Evolutionary conservation across 2,329 filamentous ascomycete genomes (phyloP), one percentile per base, ranked within the genome.

Genomic region (Fusarium veterinarium): DNA sequence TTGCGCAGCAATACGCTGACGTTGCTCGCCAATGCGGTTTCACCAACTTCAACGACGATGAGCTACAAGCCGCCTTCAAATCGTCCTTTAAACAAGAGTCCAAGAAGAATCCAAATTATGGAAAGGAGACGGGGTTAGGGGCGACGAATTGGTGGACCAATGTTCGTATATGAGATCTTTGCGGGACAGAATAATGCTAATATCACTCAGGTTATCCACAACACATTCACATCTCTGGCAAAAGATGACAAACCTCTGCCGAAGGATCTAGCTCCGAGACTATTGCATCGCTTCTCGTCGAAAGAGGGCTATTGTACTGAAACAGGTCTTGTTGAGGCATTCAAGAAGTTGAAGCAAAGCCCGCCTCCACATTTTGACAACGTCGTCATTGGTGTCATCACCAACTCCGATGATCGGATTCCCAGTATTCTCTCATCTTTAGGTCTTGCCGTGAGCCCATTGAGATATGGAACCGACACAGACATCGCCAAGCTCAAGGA

Each of bases 101-200:
- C 2, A 64, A 66, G 10, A 57, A 25, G 14, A 72, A 76, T 35
- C 73, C 73, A 0, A 75, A 75, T 6, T 75, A 60, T 33, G 73
- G 73, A 17, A 75, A 76, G 3, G 65, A 68, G 0, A 76, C 71
- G 13, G 71, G 73, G 0, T 30, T 75, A 19, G 73, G 73, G 0
- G 73, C 73, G 9, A 76, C 64, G 0, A 74, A 51, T 17, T 75
- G 73, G 73, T 75, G 73, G 73, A 75, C 73, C 8, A 76, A 73
- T 8, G 73, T 73, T 13, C 0, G 73, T 58, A 14, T n/a, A 6
- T 4, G 3, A 19, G 0, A 12, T 5, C 13, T 2, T 4, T 9
- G 3, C 5, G 2, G 1, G n/a, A 5, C 1, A 12, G 8, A 25
- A 9, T 4, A 1, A 9, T 8, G 25, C 61, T 76, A 5, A 74